Conservation (phyloP, 176 grass and related monocot genomes). For the Tillandsia fasciculata region DNA sequence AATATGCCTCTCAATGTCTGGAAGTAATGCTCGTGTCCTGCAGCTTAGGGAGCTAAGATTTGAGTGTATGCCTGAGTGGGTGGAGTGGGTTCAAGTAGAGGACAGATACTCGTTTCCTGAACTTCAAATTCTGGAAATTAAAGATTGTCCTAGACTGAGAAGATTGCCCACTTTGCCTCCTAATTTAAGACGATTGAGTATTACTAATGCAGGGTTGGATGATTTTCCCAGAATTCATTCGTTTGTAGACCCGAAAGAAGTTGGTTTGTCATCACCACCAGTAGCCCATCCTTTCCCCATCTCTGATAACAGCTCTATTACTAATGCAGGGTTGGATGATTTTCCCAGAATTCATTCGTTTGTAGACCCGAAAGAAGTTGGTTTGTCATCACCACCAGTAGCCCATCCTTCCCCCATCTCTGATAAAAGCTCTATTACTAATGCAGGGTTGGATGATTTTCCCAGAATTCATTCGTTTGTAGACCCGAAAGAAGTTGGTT, state of each 20-base stretch:
- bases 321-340: too few species aligned
- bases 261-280: too few species aligned
- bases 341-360: too few species aligned
- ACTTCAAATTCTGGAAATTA: conserved; percentile 6
- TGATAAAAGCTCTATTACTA: too few species aligned
- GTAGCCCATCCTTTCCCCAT: too few species aligned
- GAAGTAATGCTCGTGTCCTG: neutral
- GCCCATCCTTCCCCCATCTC: too few species aligned
- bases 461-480: too few species aligned
- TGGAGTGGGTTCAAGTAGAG: conserved; percentile 6
- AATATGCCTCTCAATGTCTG: neutral
- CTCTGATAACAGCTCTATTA: too few species aligned
- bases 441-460: too few species aligned
- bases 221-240: neutral
- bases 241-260: neutral
- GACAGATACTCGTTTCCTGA: neutral
- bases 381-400: too few species aligned
- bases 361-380: too few species aligned
- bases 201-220: neutral
- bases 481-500: too few species aligned
- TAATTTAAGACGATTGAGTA: neutral
- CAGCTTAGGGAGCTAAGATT: neutral
- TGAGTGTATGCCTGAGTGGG: conserved; percentile 1
- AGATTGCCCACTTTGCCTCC: neutral
- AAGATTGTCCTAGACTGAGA: conserved; percentile 3